These are phyloP conservation scores for Arthrobotrys sphaeroides DNA, from an alignment of 2,329 filamentous ascomycete genomes.

Conservation along the genomic window DNA sequence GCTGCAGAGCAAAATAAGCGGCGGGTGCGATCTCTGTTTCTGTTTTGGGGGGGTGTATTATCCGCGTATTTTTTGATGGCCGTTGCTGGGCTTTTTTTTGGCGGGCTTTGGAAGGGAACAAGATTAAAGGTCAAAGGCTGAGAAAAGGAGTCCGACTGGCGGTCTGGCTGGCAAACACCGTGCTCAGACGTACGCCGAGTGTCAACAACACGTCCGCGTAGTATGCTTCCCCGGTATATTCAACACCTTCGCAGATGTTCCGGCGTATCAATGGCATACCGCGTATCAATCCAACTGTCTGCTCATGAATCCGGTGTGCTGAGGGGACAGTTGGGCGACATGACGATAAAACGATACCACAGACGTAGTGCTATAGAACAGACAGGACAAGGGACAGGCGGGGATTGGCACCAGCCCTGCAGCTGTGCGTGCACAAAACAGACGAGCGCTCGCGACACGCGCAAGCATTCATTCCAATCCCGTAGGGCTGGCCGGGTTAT, in stretches of 20 bases:
- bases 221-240: constrained; percentile 15
- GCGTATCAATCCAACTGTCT: not conserved
- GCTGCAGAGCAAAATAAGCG: constrained; percentile 22
- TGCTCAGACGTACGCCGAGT: constrained; percentile 4
- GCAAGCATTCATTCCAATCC: constrained; percentile 15
- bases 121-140: not conserved
- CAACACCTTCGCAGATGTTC: not conserved
- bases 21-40: not conserved
- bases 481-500: not conserved
- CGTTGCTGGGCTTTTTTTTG: not conserved
- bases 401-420: constrained; percentile 20
- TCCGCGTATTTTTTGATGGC: constrained; percentile 18
- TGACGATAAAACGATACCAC: not conserved
- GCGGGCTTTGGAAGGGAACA: not conserved
- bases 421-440: constrained; percentile 26
- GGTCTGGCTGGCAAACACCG: no score
- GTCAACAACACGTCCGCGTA: constrained; percentile 39
- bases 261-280: no score
- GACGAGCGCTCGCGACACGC: constrained; percentile 45
- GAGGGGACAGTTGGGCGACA: no score
- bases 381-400: not conserved
- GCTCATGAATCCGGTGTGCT: not conserved
- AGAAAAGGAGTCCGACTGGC: not conserved
- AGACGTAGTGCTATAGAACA: not conserved
- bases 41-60: constrained; percentile 25